Evolutionary conservation across 2,329 filamentous ascomycete species (phyloP).

Genomic region (Ceratocystis alfenasii): DNA sequence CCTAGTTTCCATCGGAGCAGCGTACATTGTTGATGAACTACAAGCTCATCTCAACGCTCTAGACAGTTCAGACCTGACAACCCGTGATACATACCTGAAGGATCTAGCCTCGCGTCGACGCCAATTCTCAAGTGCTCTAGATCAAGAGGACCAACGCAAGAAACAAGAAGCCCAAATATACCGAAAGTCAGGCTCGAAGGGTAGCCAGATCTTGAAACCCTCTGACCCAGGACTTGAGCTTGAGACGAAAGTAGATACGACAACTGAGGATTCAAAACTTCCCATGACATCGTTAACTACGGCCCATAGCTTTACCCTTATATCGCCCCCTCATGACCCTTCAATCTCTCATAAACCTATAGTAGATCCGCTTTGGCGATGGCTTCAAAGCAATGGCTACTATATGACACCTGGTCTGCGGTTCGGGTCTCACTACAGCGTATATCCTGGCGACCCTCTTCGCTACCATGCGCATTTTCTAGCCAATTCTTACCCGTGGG

Average conservation of each 20-base stretch:
- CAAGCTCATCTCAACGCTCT: constrained; percentile 57
- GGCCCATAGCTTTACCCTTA: constrained; percentile 11
- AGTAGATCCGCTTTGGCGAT: constrained; percentile 54
- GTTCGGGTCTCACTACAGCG: constrained; percentile 87
- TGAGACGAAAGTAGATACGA: not conserved
- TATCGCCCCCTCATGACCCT: constrained; percentile 25
- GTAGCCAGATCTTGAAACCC: constrained; percentile 22
- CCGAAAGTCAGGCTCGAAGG: constrained; percentile 23
- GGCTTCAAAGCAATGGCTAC: constrained; percentile 60
- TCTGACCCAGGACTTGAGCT: constrained; percentile 21
- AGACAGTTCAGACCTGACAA: constrained; percentile 36
- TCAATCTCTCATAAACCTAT: constrained; percentile 32
- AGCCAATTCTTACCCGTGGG: constrained; percentile 72
- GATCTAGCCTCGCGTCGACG: constrained; percentile 17
- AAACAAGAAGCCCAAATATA: constrained; percentile 23
- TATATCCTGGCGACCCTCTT: constrained; percentile 88
- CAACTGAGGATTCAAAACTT: not conserved
- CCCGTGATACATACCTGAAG: constrained; percentile 9
- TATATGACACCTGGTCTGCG: constrained; percentile 85
- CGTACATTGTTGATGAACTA: constrained; percentile 69
- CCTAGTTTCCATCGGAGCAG: constrained; percentile 64
- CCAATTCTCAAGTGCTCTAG: constrained; percentile 14
- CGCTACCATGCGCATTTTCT: constrained; percentile 94
- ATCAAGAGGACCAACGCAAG: constrained; percentile 18
- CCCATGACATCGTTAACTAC: constrained; percentile 13